These are phyloP conservation scores for Hortiboletus flavorubellus DNA, from an alignment of 768 basidiomycete genomes.

Conservation along the genomic window DNA sequence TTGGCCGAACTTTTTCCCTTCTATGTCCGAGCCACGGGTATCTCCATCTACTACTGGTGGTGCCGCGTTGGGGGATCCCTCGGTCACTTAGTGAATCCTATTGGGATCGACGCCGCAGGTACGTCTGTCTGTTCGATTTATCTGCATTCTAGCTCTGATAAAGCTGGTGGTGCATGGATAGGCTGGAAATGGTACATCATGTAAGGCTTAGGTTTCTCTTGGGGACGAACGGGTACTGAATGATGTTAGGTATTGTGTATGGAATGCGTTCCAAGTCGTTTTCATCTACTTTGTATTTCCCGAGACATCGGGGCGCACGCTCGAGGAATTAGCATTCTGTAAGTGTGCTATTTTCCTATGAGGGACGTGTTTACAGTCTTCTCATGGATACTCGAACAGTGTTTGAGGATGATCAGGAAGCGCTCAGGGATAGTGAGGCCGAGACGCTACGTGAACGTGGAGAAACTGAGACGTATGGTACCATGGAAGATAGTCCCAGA, in stretches of 20 bases:
- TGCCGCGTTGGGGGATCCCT: constrained; percentile 33
- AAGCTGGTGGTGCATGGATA: background rate
- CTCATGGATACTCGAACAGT: background rate
- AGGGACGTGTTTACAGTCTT: background rate
- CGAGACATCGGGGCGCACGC: constrained; percentile 11
- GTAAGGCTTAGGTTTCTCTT: background rate
- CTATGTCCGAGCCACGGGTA: constrained; percentile 58
- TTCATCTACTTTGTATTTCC: constrained; percentile 16
- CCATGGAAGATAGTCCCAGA: background rate
- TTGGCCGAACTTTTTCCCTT: constrained; percentile 64
- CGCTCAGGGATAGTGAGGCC: background rate
- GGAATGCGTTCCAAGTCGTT: constrained; percentile 5
- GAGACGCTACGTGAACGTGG: background rate
- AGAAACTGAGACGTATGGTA: background rate
- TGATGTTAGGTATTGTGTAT: background rate
- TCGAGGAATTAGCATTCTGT: constrained; percentile 12
- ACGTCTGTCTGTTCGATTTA: background rate
- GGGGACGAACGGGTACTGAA: background rate
- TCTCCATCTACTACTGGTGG: constrained; percentile 59
- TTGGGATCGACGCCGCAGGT: constrained; percentile 7
- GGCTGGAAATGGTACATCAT: constrained; percentile 12
- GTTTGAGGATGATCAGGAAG: background rate
- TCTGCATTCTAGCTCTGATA: background rate
- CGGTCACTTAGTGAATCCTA: constrained; percentile 8
- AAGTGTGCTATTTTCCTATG: background rate